Base-by-base conservation (phyloP, 495 filamentous ascomycete species). In the Penicillium bialowiezense region DNA sequence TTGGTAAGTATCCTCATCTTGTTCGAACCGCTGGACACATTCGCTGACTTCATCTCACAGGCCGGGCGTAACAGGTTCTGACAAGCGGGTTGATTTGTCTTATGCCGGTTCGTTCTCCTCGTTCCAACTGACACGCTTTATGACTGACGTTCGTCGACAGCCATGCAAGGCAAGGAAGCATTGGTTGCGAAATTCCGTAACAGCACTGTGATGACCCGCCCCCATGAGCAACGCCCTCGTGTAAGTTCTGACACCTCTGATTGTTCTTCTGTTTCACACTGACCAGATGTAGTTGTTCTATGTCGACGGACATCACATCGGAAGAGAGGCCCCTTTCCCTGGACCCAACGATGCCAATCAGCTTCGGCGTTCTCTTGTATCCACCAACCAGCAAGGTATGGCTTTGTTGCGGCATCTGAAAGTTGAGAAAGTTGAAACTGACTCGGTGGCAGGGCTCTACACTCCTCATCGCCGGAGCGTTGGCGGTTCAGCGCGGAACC, bases 111-210 rank as follows among this genome's bases (percentile, higher is more conserved):
- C 72, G 89, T 80, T 14, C 32, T 10, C 10, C 12, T 32, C 10
- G 29, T 32, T 12, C 12, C 23, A 3, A 3, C 4, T 44, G 37
- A 60, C 62, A 48, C 64, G 32, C 12, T 12, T 38, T 9, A 38
- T 42, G 41, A 38, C 44, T 70, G 23, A 72, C 26, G 12, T 38
- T 23, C 9, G 28, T 33, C 14, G 52, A 52, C 26, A 91, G 89
- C 90, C 26, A 89, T 95, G 50, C 93, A 98, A 71, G 93, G 92
- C 32, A 84, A 84, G 52, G 92, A 95, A 61, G 90, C 88, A 44
- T 76, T 97, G 6, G 80, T 96, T 26, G 85, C 93, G 59, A 95
- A 97, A 56, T 97, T 98, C 68, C 86, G 92, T 17, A 98, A 98
- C 69, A 96, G 90, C 44, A 89, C 88, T 4, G 90, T 98, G 12